A percentile compares a stretch with the other conserved stretches of the same genome.
These are phyloP conservation scores for Fistulina hepatica DNA, from an alignment of 1,284 basidiomycete genomes.

Conservation along the genomic window DNA sequence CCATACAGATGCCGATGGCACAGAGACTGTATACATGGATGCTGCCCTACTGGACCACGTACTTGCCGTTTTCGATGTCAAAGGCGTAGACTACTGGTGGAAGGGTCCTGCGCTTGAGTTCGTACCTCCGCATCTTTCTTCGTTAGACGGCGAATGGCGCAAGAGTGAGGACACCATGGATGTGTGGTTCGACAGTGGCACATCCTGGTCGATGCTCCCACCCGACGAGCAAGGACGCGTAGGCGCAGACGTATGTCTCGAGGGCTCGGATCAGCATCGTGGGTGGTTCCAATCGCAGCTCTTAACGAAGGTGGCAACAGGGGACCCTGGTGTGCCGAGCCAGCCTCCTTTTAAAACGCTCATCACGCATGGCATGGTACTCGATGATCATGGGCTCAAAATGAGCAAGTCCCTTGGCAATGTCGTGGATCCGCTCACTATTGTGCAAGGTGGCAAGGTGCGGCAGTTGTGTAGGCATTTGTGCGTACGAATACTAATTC, in stretches of 20 bases:
- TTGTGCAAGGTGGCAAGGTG: constrained; percentile 75
- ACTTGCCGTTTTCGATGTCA: constrained; percentile 57
- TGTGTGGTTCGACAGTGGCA: constrained; percentile 99
- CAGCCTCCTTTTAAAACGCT: constrained; percentile 54
- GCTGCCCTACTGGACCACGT: constrained; percentile 68
- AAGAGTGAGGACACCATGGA: constrained; percentile 95
- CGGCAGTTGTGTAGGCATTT: constrained; percentile 15
- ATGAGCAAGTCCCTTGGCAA: constrained; percentile 99
- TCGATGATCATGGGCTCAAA: constrained; percentile 87
- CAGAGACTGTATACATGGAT: constrained; percentile 41
- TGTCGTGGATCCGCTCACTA: constrained; percentile 73
- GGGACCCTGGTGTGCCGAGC: constrained; percentile 13
- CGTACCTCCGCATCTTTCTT: constrained; percentile 46
- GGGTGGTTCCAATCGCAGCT: constrained; percentile 99
- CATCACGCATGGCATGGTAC: constrained; percentile 95
- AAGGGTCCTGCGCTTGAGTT: constrained; percentile 78
- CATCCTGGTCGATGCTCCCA: constrained; percentile 81
- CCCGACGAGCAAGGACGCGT: constrained; percentile 27
- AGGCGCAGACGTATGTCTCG: constrained; percentile 80
- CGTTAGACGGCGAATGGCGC: constrained; percentile 39
- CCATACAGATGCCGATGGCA: constrained; percentile 50
- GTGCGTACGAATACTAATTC: constrained; percentile 3
- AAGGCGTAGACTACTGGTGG: constrained; percentile 89
- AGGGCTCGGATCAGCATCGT: constrained; percentile 96
- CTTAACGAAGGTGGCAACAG: constrained; percentile 63